Conservation (phyloP, 306 rosid genomes). For the Urtica urens region DNA sequence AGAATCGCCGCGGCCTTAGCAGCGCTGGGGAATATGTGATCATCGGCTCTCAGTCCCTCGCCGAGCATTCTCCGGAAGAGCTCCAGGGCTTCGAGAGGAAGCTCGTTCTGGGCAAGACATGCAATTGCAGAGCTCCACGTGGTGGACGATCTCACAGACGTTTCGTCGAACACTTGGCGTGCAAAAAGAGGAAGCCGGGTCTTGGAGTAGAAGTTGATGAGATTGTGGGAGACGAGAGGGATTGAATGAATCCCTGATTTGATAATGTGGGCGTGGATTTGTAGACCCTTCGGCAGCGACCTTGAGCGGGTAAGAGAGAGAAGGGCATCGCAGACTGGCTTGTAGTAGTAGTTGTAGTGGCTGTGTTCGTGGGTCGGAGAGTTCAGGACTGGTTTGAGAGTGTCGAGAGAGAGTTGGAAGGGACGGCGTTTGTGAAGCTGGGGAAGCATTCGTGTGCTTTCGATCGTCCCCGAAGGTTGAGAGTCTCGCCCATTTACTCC, state of each 20-base stretch:
- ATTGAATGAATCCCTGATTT: conserved; percentile 44
- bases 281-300: conserved; percentile 53
- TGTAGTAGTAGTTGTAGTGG: conserved; percentile 22
- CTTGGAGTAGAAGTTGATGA: conserved; percentile 73
- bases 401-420: not conserved
- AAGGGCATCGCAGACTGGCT: conserved; percentile 39
- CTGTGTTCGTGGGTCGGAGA: conserved; percentile 9
- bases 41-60: conserved; percentile 34
- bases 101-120: conserved; percentile 66
- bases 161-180: conserved; percentile 34
- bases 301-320: conserved; percentile 47
- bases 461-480: too few relatives aligned
- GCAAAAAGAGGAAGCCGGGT: conserved; percentile 43
- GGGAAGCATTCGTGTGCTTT: conserved; percentile 15
- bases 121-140: conserved; percentile 83
- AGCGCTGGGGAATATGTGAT: conserved; percentile 61
- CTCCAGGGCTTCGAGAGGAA: conserved; percentile 40
- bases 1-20: conserved; percentile 54
- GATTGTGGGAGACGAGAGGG: conserved; percentile 58
- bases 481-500: too few relatives aligned
- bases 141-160: conserved; percentile 36
- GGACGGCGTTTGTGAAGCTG: conserved; percentile 7
- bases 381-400: not conserved
- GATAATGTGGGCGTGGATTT: conserved; percentile 61
- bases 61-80: conserved; percentile 57